Conservation (phyloP, 257 asterid genomes). For the Henckelia pumila region DNA sequence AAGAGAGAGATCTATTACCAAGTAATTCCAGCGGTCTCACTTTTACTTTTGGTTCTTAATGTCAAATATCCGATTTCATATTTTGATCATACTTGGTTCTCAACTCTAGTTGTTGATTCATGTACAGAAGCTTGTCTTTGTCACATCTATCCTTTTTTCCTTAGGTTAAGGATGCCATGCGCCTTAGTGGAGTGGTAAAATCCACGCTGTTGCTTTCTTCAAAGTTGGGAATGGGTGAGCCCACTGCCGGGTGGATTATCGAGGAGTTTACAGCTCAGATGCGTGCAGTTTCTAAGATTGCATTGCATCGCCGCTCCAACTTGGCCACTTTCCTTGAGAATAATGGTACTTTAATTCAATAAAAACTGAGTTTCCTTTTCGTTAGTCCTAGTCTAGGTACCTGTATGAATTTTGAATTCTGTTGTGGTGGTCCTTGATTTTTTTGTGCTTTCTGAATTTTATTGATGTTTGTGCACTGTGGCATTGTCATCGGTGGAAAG, state of each 20-base stretch:
- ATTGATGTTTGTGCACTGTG: not conserved
- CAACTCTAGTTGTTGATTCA: not conserved
- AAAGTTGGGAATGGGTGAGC: slow-evolving; percentile 81
- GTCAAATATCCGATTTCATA: slow-evolving; percentile 19
- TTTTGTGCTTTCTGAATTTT: slow-evolving; percentile 10
- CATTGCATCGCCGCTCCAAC: slow-evolving; percentile 84
- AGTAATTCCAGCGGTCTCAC: slow-evolving; percentile 44
- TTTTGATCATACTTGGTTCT: slow-evolving; percentile 20
- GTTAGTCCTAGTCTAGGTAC: slow-evolving; percentile 7
- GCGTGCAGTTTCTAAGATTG: slow-evolving; percentile 97
- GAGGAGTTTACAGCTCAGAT: slow-evolving; percentile 93
- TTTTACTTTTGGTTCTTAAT: slow-evolving; percentile 5
- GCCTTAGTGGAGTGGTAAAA: slow-evolving; percentile 92
- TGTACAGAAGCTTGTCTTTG: slow-evolving; percentile 8
- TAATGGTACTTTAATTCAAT: slow-evolving; percentile 49
- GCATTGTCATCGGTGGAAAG: not conserved
- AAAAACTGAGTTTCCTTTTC: not conserved
- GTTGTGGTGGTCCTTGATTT: not conserved
- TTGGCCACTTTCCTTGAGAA: slow-evolving; percentile 82
- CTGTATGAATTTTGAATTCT: slow-evolving; percentile 11
- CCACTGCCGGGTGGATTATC: slow-evolving; percentile 77
- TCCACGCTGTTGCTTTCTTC: slow-evolving; percentile 69
- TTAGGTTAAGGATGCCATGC: slow-evolving; percentile 88
- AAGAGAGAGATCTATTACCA: slow-evolving; percentile 84
- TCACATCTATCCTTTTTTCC: slow-evolving; percentile 26